These are phyloP conservation scores for Macrolepiota albuminosa DNA, from an alignment of 768 basidiomycete species.

Conservation along the genomic window DNA sequence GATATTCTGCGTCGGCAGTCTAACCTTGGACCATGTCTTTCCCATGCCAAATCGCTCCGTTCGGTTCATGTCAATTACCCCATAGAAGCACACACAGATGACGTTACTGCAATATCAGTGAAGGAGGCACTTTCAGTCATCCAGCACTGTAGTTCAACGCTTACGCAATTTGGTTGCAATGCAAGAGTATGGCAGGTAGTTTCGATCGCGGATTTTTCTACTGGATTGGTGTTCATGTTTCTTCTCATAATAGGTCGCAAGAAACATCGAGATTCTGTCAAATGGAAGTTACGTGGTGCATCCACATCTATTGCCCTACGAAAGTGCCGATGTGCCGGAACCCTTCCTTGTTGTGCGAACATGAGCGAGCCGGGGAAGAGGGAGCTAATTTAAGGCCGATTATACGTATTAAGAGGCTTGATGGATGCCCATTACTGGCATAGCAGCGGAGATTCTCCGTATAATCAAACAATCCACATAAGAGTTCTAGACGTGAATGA, in stretches of 20 bases:
- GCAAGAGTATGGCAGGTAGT: slow-evolving; percentile 66
- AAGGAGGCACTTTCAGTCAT: slow-evolving; percentile 41
- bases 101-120: slow-evolving; percentile 24
- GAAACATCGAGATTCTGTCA: slow-evolving; percentile 29
- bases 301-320: slow-evolving; percentile 45
- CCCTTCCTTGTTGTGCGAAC: slow-evolving; percentile 64
- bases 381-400: background rate
- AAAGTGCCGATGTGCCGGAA: slow-evolving; percentile 66
- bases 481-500: background rate
- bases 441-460: background rate
- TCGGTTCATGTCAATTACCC: slow-evolving; percentile 60
- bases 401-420: background rate
- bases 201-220: background rate
- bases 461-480: too few species aligned
- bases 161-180: slow-evolving; percentile 64
- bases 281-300: slow-evolving; percentile 33
- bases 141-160: slow-evolving; percentile 42
- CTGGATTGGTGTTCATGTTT: background rate
- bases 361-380: slow-evolving; percentile 21
- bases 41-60: slow-evolving; percentile 41
- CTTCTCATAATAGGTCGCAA: slow-evolving; percentile 36
- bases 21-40: slow-evolving; percentile 35
- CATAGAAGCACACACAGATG: slow-evolving; percentile 22
- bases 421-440: background rate
- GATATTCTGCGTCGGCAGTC: slow-evolving; percentile 24